phyloP scores from a whole-genome alignment of 164 flowering plant genomes.

The Vitis rotundifolia region DNA sequence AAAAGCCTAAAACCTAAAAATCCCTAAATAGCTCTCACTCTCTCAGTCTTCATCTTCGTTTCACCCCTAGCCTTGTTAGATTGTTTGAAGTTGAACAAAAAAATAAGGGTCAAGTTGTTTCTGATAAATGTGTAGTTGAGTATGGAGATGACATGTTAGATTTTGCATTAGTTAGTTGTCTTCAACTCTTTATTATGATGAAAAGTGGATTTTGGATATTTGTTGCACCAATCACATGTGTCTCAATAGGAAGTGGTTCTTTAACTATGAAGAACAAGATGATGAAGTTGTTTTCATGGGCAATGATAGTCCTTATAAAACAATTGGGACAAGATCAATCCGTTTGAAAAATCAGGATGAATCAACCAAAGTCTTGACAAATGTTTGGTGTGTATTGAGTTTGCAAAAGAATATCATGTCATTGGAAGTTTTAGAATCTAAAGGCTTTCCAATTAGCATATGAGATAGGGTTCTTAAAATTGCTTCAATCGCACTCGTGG shows the following conservation, averaged over 20 bases:
- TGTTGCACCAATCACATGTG: not conserved
- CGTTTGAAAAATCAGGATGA: slow-evolving; percentile 7
- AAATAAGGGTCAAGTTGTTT: no score
- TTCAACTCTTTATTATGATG: no score
- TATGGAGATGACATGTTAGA: no score
- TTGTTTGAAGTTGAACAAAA: no score
- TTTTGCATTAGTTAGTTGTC: no score
- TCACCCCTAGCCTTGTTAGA: no score
- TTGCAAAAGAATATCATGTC: slow-evolving; percentile 18
- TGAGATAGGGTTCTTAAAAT: slow-evolving; percentile 8
- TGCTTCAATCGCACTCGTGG: not conserved
- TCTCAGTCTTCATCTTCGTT: no score
- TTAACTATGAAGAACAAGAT: not conserved
- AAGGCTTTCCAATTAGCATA: not conserved
- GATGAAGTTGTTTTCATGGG: not conserved
- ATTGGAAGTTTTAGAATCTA: slow-evolving; percentile 6
- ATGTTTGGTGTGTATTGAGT: slow-evolving; percentile 12
- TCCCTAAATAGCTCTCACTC: no score
- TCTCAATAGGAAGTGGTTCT: not conserved
- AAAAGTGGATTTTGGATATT: not conserved
- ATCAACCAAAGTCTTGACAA: not conserved
- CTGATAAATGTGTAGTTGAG: no score
- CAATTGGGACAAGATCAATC: not conserved
- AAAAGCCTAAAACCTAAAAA: no score
- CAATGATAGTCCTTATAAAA: not conserved